These are phyloP conservation scores for Leptographium wingfieldii DNA, from an alignment of 2,329 filamentous ascomycete species.

Conservation along the genomic window DNA sequence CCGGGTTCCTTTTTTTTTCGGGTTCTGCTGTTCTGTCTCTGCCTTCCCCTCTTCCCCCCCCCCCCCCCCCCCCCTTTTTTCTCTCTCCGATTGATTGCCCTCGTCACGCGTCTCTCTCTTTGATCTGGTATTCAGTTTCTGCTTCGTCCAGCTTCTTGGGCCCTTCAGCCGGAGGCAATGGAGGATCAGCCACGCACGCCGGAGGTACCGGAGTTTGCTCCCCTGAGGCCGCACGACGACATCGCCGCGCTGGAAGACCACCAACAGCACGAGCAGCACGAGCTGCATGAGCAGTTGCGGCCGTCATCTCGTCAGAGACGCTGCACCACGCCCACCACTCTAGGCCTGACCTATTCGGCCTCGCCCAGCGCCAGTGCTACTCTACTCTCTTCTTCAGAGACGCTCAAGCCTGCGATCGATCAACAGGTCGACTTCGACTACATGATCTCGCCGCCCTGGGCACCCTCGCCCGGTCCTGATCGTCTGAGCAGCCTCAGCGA, in stretches of 20 bases:
- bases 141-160: neutral
- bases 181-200: neutral
- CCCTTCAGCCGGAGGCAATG: neutral
- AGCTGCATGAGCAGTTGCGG: neutral
- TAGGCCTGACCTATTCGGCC: slow-evolving; percentile 5
- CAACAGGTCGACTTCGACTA: slow-evolving; percentile 8
- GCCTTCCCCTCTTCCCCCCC: neutral
- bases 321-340: slow-evolving; percentile 8
- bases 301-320: neutral
- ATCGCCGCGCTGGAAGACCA: neutral
- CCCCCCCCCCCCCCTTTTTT: neutral
- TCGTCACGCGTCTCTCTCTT: too few relatives aligned
- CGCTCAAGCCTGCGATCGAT: slow-evolving; percentile 5
- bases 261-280: slow-evolving; percentile 1
- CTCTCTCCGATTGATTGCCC: too few relatives aligned
- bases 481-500: slow-evolving; percentile 10
- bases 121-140: too few relatives aligned
- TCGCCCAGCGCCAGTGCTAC: neutral
- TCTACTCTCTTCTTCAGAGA: neutral
- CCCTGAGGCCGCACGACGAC: neutral
- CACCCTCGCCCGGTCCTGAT: slow-evolving; percentile 9
- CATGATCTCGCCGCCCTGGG: slow-evolving; percentile 6
- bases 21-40: too few relatives aligned
- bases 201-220: neutral
- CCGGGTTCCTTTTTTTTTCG: too few relatives aligned